Conservation (phyloP, 2,329 filamentous ascomycete species). For the Lasiodiplodia hormozganensis region DNA sequence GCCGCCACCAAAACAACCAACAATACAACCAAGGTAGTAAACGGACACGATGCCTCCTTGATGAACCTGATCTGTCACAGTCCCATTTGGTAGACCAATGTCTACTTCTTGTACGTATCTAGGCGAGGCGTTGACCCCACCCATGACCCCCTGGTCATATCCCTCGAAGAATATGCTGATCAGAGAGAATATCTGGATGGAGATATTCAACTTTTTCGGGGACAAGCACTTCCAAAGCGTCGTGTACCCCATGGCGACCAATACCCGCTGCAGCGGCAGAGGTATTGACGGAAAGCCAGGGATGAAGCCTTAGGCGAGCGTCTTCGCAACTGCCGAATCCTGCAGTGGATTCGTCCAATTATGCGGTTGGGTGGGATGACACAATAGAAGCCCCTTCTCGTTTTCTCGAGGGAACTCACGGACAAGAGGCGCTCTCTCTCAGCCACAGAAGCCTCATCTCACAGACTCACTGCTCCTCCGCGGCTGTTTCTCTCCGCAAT, state of each 20-base stretch:
- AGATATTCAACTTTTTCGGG: slow-evolving; percentile 51
- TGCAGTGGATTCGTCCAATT: neutral
- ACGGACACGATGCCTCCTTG: slow-evolving; percentile 69
- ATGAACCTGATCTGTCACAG: slow-evolving; percentile 63
- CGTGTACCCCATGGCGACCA: slow-evolving; percentile 46
- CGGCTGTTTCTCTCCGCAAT: neutral
- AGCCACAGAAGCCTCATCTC: neutral
- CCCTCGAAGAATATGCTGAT: slow-evolving; percentile 37
- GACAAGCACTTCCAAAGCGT: slow-evolving; percentile 54
- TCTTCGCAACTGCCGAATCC: no score
- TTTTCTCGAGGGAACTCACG: neutral
- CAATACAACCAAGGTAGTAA: slow-evolving; percentile 67
- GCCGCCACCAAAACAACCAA: slow-evolving; percentile 69
- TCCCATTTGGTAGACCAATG: slow-evolving; percentile 63
- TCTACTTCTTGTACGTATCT: slow-evolving; percentile 71
- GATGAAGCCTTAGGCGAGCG: neutral
- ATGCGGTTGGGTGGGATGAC: neutral
- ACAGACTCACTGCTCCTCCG: neutral
- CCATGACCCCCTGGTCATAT: slow-evolving; percentile 64
- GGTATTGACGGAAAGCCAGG: neutral
- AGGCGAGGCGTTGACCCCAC: slow-evolving; percentile 70
- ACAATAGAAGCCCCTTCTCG: neutral
- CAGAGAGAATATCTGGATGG: slow-evolving; percentile 44
- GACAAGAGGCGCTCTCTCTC: neutral
- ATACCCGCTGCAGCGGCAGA: neutral